These are phyloP conservation scores for Carex arenaria DNA, from an alignment of 202 grass and related monocot species.

Conservation along the genomic window DNA sequence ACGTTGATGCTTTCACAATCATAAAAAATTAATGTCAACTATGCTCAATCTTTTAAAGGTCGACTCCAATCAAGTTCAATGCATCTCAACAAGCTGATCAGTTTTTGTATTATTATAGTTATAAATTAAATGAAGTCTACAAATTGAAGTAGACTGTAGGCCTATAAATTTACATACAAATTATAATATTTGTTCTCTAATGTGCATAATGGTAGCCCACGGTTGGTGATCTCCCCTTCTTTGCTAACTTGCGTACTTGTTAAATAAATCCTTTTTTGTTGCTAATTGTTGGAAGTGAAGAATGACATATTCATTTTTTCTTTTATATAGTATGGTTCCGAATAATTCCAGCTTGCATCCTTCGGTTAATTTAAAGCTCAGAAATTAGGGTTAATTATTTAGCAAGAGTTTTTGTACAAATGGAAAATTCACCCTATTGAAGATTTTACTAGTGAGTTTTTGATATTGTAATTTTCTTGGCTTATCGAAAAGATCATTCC, in stretches of 20 bases:
- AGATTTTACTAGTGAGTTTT: not conserved
- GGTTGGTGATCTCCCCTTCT: not conserved
- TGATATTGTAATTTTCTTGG: not conserved
- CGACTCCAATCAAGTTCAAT: constrained; percentile 13
- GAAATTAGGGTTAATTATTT: not conserved
- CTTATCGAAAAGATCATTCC: not conserved
- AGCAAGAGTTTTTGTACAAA: not conserved
- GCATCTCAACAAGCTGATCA: not conserved
- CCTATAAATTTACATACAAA: not conserved
- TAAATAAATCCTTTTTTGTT: not conserved
- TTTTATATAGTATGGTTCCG: not conserved
- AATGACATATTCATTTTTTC: not conserved
- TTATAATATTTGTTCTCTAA: not conserved
- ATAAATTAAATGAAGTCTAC: not conserved
- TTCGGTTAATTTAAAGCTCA: not conserved
- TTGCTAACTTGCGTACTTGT: not conserved
- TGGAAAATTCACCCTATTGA: not conserved
- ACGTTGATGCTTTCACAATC: not conserved
- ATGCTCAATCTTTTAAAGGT: constrained; percentile 6
- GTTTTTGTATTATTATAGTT: not conserved
- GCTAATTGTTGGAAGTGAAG: not conserved
- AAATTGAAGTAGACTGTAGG: not conserved
- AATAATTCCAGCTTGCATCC: not conserved
- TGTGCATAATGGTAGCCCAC: not conserved
- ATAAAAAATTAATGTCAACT: constrained; percentile 16